These are phyloP conservation scores for Barnettozyma sp. DNA, from an alignment of 805 yeast genomes.

Conservation along the genomic window DNA sequence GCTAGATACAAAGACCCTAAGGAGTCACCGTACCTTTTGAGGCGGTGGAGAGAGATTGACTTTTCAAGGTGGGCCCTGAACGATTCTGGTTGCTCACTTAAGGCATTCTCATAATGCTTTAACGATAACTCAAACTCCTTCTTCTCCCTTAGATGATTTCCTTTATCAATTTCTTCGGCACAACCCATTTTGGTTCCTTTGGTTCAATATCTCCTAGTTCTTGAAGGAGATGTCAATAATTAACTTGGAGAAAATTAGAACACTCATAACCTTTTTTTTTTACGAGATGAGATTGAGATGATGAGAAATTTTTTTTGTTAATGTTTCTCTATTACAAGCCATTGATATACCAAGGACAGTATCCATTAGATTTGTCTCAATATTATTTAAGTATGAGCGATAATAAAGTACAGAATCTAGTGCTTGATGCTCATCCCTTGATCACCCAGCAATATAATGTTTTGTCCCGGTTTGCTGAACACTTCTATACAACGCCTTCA, in stretches of 20 bases:
- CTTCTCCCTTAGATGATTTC: slow-evolving; percentile 34
- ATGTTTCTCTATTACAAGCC: no score
- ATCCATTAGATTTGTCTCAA: no score
- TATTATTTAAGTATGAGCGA: slow-evolving; percentile 1
- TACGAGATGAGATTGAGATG: slow-evolving; percentile 10
- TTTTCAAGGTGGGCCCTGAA: slow-evolving; percentile 39
- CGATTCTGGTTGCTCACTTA: slow-evolving; percentile 37
- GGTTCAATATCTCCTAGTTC: no score
- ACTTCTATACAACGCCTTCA: slow-evolving; percentile 87
- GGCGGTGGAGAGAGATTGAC: slow-evolving; percentile 38
- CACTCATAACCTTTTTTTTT: slow-evolving; percentile 6
- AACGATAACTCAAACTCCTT: slow-evolving; percentile 40
- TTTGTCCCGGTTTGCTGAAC: slow-evolving; percentile 59
- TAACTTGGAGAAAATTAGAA: no score
- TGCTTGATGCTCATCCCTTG: slow-evolving; percentile 92
- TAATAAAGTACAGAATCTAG: slow-evolving; percentile 34
- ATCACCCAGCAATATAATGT: slow-evolving; percentile 77
- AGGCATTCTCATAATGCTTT: slow-evolving; percentile 29
- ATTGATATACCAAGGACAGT: no score
- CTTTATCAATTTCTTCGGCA: slow-evolving; percentile 28
- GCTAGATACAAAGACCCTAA: slow-evolving; percentile 38
- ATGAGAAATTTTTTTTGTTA: no score
- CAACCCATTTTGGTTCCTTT: no score
- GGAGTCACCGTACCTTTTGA: slow-evolving; percentile 37
- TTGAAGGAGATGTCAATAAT: no score